phyloP scores from a whole-genome alignment of 805 yeast genomes.

The Metschnikowia picachoensis region DNA sequence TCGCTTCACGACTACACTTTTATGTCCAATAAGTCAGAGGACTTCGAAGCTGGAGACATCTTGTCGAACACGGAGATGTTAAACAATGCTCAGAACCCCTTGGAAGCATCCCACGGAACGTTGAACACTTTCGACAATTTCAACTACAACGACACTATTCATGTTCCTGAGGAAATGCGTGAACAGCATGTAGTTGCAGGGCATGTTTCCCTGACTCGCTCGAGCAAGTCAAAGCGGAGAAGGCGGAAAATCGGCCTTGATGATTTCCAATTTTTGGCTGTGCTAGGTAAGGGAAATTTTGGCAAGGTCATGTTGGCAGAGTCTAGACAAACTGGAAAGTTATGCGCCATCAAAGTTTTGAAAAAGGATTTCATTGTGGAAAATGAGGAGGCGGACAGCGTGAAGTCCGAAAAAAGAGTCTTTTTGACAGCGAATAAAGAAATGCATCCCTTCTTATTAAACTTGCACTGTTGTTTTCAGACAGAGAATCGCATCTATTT shows the following conservation, averaged over 20 bases:
- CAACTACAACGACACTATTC: slow-evolving; percentile 23
- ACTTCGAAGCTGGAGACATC: slow-evolving; percentile 6
- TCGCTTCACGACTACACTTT: slow-evolving; percentile 19
- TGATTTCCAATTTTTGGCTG: slow-evolving; percentile 91
- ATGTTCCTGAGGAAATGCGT: not conserved
- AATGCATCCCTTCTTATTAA: slow-evolving; percentile 88
- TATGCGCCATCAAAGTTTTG: slow-evolving; percentile 94
- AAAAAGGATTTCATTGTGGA: slow-evolving; percentile 95
- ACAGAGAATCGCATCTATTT: slow-evolving; percentile 96
- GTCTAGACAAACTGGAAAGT: slow-evolving; percentile 70
- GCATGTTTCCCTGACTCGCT: slow-evolving; percentile 8
- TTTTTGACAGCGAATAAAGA: slow-evolving; percentile 80
- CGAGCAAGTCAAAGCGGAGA: slow-evolving; percentile 30
- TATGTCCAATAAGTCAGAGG: slow-evolving; percentile 21
- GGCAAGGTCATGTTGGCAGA: slow-evolving; percentile 98
- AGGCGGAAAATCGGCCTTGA: slow-evolving; percentile 85
- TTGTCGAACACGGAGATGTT: not conserved
- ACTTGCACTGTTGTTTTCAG: slow-evolving; percentile 92
- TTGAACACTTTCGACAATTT: slow-evolving; percentile 19
- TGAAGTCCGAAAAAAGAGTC: slow-evolving; percentile 90
- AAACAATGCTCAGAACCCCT: slow-evolving; percentile 5
- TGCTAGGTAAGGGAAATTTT: slow-evolving; percentile 95
- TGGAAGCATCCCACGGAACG: slow-evolving; percentile 5
- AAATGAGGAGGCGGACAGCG: slow-evolving; percentile 93
- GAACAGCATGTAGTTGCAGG: not conserved